Conservation (phyloP, 768 basidiomycete genomes). For the Tricholoma sp. region DNA sequence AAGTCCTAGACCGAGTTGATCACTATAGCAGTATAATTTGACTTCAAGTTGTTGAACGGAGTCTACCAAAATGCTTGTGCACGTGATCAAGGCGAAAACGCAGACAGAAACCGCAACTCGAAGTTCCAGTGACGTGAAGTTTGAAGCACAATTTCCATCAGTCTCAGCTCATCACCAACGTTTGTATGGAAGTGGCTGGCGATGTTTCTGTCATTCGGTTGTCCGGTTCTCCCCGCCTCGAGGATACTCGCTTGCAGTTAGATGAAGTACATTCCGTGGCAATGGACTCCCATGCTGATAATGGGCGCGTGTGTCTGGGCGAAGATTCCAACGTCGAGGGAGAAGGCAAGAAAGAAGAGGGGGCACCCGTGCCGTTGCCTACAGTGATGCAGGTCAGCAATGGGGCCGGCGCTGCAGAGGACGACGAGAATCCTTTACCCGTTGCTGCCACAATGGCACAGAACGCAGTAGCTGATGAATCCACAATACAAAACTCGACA, state of each 20-base stretch:
- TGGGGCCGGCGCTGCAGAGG: background rate
- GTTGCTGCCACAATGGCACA: background rate
- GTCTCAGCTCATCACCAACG: background rate
- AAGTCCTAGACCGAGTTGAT: too few relatives aligned
- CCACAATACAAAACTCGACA: background rate
- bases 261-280: conserved; percentile 1
- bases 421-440: background rate
- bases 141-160: conserved; percentile 6
- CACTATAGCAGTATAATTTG: too few relatives aligned
- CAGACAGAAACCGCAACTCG: conserved; percentile 1
- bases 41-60: background rate
- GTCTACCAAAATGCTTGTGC: background rate
- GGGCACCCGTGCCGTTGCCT: background rate
- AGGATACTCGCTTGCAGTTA: background rate
- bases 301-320: background rate
- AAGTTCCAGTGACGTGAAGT: background rate
- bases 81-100: background rate
- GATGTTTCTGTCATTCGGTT: conserved; percentile 19
- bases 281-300: conserved; percentile 1
- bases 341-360: background rate
- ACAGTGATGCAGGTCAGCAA: background rate
- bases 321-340: background rate
- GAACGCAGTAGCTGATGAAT: background rate
- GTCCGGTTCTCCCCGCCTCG: conserved; percentile 17
- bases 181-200: conserved; percentile 15